Evolutionary conservation across 1,284 basidiomycete species (phyloP).

Genomic region (Pseudozyma thailandica): DNA sequence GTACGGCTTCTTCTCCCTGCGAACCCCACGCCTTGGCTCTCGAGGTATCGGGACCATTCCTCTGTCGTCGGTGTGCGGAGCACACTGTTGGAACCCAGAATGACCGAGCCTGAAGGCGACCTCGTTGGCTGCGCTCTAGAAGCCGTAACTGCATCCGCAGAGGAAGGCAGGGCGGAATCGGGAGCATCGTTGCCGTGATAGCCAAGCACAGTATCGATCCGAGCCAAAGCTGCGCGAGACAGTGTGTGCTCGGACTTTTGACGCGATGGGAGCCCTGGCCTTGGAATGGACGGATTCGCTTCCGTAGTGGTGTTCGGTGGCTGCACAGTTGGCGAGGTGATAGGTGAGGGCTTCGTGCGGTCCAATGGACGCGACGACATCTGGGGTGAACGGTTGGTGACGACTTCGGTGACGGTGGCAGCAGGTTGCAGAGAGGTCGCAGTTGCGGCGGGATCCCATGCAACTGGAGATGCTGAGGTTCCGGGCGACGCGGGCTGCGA

Average conservation of each 20-base stretch:
- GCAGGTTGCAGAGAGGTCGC: conserved; percentile 21
- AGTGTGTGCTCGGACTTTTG: conserved; percentile 35
- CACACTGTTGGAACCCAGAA: conserved; percentile 28
- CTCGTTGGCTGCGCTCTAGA: conserved; percentile 12
- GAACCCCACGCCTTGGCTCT: conserved; percentile 53
- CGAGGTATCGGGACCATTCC: conserved; percentile 61
- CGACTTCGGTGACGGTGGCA: conserved; percentile 17
- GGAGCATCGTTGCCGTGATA: conserved; percentile 8
- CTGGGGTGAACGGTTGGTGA: conserved; percentile 10
- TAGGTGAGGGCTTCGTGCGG: conserved; percentile 2
- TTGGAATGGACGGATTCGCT: not conserved
- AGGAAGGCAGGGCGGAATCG: conserved; percentile 6
- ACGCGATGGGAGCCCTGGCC: conserved; percentile 6
- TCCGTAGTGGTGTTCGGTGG: conserved; percentile 1
- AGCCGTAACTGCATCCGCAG: conserved; percentile 13
- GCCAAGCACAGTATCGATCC: conserved; percentile 30
- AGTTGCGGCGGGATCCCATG: conserved; percentile 26
- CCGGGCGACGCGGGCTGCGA: conserved; percentile 50
- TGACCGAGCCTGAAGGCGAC: conserved; percentile 33
- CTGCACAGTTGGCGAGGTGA: conserved; percentile 21
- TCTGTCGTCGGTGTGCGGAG: conserved; percentile 62
- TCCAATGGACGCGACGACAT: conserved; percentile 15
- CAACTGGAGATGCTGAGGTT: conserved; percentile 8
- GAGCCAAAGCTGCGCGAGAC: conserved; percentile 24
- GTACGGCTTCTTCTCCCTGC: conserved; percentile 32